These are phyloP conservation scores for Daucus carota DNA, from an alignment of 129 eudicot genomes.

Conservation along the genomic window DH1_v3.0 NC_030389.2:11925501-11926000, in stretches of 20 bases:
- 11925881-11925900: constrained; percentile 59
- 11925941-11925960: constrained; percentile 64
- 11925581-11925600: constrained; percentile 8
- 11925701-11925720: constrained; percentile 93
- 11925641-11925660: constrained; percentile 98
- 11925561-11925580: background rate
- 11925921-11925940: constrained; percentile 66
- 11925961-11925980: constrained; percentile 53
- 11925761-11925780: constrained; percentile 98
- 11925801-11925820: background rate
- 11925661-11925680: constrained; percentile 96
- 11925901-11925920: constrained; percentile 69
- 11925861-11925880: background rate
- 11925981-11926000: background rate
- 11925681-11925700: constrained; percentile 83
- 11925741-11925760: constrained; percentile 94
- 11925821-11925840: background rate
- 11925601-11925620: constrained; percentile 41
- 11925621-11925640: constrained; percentile 98
- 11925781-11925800: constrained; percentile 69
- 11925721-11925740: constrained; percentile 94
- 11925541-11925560: background rate
- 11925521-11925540: background rate
- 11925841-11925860: background rate
- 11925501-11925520: constrained; percentile 19